These are phyloP conservation scores for Pyrenopolyporus hunteri DNA, from an alignment of 495 filamentous ascomycete genomes.

Conservation along the genomic window DNA sequence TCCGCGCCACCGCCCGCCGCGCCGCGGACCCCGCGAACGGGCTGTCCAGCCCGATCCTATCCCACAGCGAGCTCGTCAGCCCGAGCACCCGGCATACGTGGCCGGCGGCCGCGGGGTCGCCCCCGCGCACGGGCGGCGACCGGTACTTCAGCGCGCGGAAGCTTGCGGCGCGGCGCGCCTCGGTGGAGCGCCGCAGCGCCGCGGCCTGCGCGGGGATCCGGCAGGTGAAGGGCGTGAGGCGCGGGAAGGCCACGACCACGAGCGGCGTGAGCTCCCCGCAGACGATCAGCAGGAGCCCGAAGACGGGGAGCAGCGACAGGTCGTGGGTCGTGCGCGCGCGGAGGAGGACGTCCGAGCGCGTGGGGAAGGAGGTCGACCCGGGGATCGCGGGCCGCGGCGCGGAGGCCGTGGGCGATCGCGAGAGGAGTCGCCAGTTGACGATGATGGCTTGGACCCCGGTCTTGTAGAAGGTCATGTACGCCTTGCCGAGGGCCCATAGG, in stretches of 20 bases:
- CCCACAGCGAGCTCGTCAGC: conserved; percentile 43
- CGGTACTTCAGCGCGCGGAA: conserved; percentile 44
- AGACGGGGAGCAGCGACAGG: conserved; percentile 73
- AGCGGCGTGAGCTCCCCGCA: conserved; percentile 88
- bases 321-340: conserved; percentile 70
- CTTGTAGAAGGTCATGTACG: conserved; percentile 84
- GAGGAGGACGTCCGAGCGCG: conserved; percentile 49
- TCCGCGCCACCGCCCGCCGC: conserved; percentile 36
- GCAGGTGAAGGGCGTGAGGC: conserved; percentile 77
- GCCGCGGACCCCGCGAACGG: conserved; percentile 25
- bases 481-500: conserved; percentile 57
- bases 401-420: conserved; percentile 14
- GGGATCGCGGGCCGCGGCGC: conserved; percentile 25
- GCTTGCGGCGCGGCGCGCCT: conserved; percentile 52
- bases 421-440: conserved; percentile 64
- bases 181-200: conserved; percentile 57
- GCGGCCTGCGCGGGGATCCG: conserved; percentile 76
- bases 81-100: conserved; percentile 42
- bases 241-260: conserved; percentile 67
- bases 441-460: conserved; percentile 73
- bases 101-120: conserved; percentile 11
- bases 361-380: conserved; percentile 30
- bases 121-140: background rate
- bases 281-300: conserved; percentile 71
- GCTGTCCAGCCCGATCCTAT: conserved; percentile 34